A percentile compares a stretch with the other conserved stretches of the same genome.
phyloP scores from a whole-genome alignment of 2,329 filamentous ascomycete species.

The Ciborinia camelliae region DNA sequence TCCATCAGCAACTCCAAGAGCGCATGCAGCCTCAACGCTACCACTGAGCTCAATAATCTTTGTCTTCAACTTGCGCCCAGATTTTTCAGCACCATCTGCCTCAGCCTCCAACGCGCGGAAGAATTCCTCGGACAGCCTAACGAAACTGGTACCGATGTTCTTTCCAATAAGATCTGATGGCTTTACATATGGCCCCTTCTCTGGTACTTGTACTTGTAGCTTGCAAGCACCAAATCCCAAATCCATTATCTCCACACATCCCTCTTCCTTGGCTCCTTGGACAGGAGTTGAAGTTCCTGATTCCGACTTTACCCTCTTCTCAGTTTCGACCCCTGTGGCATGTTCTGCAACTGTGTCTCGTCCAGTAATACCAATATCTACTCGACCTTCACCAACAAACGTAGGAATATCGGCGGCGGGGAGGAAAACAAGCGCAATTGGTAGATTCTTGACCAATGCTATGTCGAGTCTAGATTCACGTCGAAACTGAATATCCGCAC shows the following conservation, averaged over 20 bases:
- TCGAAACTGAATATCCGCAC: slow-evolving; percentile 94
- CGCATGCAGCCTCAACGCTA: slow-evolving; percentile 95
- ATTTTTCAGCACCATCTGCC: slow-evolving; percentile 37
- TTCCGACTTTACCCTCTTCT: slow-evolving; percentile 48
- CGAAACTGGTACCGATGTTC: slow-evolving; percentile 95
- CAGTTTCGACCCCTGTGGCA: slow-evolving; percentile 59
- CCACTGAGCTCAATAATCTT: slow-evolving; percentile 93
- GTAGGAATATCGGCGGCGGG: slow-evolving; percentile 96
- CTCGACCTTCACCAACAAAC: slow-evolving; percentile 90
- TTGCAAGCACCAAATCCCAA: slow-evolving; percentile 88
- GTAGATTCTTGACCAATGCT: slow-evolving; percentile 93
- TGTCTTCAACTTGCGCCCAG: slow-evolving; percentile 63
- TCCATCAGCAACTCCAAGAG: slow-evolving; percentile 90
- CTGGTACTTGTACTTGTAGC: slow-evolving; percentile 94
- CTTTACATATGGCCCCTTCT: slow-evolving; percentile 68
- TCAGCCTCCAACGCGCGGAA: slow-evolving; percentile 73
- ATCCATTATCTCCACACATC: slow-evolving; percentile 80
- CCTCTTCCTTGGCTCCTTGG: slow-evolving; percentile 43
- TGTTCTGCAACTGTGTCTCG: slow-evolving; percentile 91
- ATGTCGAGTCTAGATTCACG: slow-evolving; percentile 95
- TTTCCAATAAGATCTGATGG: slow-evolving; percentile 81
- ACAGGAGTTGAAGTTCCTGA: slow-evolving; percentile 46
- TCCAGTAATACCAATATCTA: slow-evolving; percentile 93
- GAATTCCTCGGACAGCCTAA: slow-evolving; percentile 76
- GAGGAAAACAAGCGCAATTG: slow-evolving; percentile 93